Conservation (phyloP, 306 rosid species). For the Prunus campanulata region DNA sequence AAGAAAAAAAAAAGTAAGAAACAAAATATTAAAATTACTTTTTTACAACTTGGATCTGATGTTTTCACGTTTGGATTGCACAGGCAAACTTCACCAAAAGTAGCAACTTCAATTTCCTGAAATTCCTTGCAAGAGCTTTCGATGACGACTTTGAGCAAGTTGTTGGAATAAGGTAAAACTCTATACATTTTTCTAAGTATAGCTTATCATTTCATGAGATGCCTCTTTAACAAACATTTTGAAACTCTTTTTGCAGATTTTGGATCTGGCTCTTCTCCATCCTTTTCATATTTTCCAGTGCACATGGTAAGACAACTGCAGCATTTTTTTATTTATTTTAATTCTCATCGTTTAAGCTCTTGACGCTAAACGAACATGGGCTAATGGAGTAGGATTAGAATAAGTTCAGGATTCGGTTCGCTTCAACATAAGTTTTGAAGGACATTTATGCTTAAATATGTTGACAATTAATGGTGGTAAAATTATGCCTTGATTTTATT, state of each 20-base stretch:
- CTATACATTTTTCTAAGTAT: background rate
- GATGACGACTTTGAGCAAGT: conserved; percentile 64
- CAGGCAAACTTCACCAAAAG: conserved; percentile 56
- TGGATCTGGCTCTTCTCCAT: conserved; percentile 65
- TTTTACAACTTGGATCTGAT: background rate
- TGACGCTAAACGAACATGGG: too few relatives aligned
- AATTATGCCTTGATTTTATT: background rate
- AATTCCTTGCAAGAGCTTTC: conserved; percentile 53
- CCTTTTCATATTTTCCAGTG: conserved; percentile 52
- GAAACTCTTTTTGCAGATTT: conserved; percentile 37
- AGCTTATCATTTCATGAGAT: too few relatives aligned
- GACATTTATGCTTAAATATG: background rate
- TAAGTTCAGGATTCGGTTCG: too few relatives aligned
- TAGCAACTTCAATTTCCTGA: conserved; percentile 52
- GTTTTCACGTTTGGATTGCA: conserved; percentile 1
- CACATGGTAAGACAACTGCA: conserved; percentile 42
- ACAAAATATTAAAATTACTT: background rate
- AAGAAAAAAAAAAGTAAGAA: too few relatives aligned
- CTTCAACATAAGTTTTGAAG: too few relatives aligned
- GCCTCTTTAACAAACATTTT: background rate
- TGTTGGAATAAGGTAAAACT: conserved; percentile 51
- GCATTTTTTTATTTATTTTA: too few relatives aligned
- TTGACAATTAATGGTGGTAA: too few relatives aligned
- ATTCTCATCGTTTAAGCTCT: too few relatives aligned
- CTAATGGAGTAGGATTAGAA: too few relatives aligned